Base-by-base conservation (phyloP, 257 asterid genomes). In the Coffea canephora region DNA sequence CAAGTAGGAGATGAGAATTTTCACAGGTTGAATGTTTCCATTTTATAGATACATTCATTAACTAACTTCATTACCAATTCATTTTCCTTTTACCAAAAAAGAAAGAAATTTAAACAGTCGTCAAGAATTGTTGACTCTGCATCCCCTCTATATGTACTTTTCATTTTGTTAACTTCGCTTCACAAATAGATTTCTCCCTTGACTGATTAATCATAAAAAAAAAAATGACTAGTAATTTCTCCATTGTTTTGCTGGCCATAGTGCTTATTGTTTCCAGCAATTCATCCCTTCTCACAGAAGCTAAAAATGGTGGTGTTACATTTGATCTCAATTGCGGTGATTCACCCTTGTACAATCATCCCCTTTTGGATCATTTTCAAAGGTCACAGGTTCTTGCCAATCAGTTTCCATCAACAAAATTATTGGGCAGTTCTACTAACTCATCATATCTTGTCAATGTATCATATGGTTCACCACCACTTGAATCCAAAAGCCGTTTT, bases 321-420 rank as follows among this genome's bases (percentile, higher is more conserved):
- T 14, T 90, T 21, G 91, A 93, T 87, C 91, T 91, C 1, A 86
- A 91, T 13, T 96, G 90, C 27, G 55, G 93, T 80, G 91, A 90
- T 81, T 88, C 94, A 25, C 76, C 89, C 7, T 82, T 88, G 10
- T 78, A 84, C 23, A 25, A 27, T 27, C 27, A 84, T 18, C 79
- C 86, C 0, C 65, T 88, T 27, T 73, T 83, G 39, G 81, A 79
- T 69, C 80, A 31, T 41, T 85, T 89, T 70, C 83, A 69, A 48
- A 89, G 98, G 36, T 89, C 97, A 5, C 81, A 81, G 54, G 6
- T 8, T 36, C 93, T 91, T 8, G 82, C 46, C 6, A n/a, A 57
- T 31, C 62, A 46, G 62, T 82, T 87, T 11, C n/a, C 67, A 74
- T 77, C 91, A 0, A 57, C 85, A 0, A 85, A 86, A 1, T 64